phyloP scores from a whole-genome alignment of 495 filamentous ascomycete species.

The Tuber brumale region DNA sequence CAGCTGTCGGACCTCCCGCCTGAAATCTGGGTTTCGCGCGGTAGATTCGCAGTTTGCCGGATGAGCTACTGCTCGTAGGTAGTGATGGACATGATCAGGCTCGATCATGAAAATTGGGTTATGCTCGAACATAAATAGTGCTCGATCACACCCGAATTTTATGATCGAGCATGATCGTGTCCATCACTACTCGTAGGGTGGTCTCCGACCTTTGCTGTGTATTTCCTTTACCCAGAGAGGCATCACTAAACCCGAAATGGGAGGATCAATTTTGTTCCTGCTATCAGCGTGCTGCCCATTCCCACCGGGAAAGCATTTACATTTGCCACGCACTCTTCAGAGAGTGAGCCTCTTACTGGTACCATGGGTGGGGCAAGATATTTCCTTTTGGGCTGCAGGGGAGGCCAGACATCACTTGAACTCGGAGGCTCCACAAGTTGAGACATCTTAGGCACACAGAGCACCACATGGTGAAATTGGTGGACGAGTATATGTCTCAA shows the following conservation, averaged over 20 bases:
- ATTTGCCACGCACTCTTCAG: background rate
- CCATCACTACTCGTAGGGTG: no score
- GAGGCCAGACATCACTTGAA: background rate
- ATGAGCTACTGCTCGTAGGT: background rate
- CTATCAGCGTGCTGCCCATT: background rate
- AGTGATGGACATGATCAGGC: no score
- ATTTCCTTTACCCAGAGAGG: no score
- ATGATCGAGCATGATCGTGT: no score
- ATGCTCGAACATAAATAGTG: no score
- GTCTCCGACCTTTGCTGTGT: background rate
- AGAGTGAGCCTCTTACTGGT: background rate
- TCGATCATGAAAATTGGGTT: no score
- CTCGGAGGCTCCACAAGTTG: no score
- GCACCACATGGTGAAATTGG: no score
- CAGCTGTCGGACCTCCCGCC: background rate
- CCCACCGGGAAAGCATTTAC: background rate
- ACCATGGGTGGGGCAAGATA: background rate
- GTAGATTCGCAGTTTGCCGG: background rate
- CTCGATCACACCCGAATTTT: no score
- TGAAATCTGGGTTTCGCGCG: background rate
- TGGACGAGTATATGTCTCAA: no score
- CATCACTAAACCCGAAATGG: background rate
- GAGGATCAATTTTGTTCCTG: background rate
- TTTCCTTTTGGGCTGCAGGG: background rate
- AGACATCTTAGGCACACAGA: no score